Percentiles rank a stretch among this genome's conserved stretches.
Conservation (phyloP, 495 filamentous ascomycete species). For the Ramalina peruviana region DNA sequence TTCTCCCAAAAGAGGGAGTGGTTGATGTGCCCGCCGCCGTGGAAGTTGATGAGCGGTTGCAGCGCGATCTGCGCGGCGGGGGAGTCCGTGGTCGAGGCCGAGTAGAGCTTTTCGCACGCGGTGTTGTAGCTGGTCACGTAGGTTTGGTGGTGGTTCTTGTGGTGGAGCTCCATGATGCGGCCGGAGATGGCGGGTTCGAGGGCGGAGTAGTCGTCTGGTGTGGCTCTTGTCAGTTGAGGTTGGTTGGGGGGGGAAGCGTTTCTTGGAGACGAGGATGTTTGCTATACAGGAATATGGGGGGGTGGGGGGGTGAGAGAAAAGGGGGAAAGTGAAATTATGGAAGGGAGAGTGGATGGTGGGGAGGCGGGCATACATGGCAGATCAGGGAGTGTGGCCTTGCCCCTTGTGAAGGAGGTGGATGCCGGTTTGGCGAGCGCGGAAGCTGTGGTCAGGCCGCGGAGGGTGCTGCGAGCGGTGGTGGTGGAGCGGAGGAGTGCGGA, state of each 20-base stretch:
- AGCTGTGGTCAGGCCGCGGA: slow-evolving; percentile 37
- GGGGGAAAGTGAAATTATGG: too few relatives aligned
- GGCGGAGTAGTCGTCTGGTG: slow-evolving; percentile 68
- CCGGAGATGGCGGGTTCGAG: slow-evolving; percentile 91
- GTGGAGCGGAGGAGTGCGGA: slow-evolving; percentile 38
- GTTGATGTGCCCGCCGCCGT: slow-evolving; percentile 90
- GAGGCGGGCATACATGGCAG: slow-evolving; percentile 57
- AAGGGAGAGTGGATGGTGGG: neutral
- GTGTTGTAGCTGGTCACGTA: slow-evolving; percentile 57
- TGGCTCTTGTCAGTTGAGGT: neutral
- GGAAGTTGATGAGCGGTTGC: slow-evolving; percentile 86
- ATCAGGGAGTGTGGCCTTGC: slow-evolving; percentile 88
- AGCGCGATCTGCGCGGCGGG: slow-evolving; percentile 58
- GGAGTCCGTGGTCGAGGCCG: slow-evolving; percentile 38
- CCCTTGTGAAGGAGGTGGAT: slow-evolving; percentile 60
- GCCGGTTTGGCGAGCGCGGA: slow-evolving; percentile 42
- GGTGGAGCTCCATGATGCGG: slow-evolving; percentile 92
- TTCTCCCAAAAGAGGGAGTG: slow-evolving; percentile 93
- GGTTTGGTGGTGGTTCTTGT: slow-evolving; percentile 57
- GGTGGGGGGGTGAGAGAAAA: neutral
- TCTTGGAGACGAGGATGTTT: neutral
- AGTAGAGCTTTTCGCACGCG: slow-evolving; percentile 42
- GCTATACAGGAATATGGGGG: neutral
- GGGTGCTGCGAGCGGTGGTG: slow-evolving; percentile 33
- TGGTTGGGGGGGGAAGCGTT: neutral